Evolutionary conservation across 2,329 filamentous ascomycete species (phyloP).

Genomic region (Aaosphaeria pasadenensis): DNA sequence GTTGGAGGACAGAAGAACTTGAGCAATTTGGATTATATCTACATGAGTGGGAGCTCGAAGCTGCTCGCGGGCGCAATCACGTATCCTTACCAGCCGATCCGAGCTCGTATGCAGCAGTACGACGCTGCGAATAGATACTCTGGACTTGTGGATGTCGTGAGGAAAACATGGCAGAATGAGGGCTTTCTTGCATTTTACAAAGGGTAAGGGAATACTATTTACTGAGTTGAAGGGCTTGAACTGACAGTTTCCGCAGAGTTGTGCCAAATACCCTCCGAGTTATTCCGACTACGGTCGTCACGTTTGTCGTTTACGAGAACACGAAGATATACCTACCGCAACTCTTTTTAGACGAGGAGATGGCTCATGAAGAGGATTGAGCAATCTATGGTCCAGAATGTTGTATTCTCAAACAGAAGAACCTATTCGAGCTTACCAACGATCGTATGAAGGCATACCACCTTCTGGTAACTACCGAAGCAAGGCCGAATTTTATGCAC

Average conservation of each 20-base stretch:
- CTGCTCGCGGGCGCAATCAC: slow-evolving; percentile 84
- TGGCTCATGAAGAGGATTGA: slow-evolving; percentile 32
- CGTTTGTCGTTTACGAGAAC: slow-evolving; percentile 96
- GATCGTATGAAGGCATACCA: too few relatives aligned
- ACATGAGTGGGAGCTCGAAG: slow-evolving; percentile 77
- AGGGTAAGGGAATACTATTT: slow-evolving; percentile 47
- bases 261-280: slow-evolving; percentile 87
- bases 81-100: slow-evolving; percentile 92
- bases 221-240: neutral
- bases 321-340: slow-evolving; percentile 67
- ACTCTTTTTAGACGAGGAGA: slow-evolving; percentile 33
- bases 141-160: slow-evolving; percentile 67
- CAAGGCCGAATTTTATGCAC: too few relatives aligned
- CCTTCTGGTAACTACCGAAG: too few relatives aligned
- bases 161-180: slow-evolving; percentile 74
- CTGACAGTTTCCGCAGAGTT: slow-evolving; percentile 42
- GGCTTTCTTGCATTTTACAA: slow-evolving; percentile 85
- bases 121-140: slow-evolving; percentile 73
- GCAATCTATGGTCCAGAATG: neutral
- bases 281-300: slow-evolving; percentile 92
- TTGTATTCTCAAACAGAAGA: too few relatives aligned
- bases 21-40: slow-evolving; percentile 73
- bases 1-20: slow-evolving; percentile 45
- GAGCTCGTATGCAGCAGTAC: slow-evolving; percentile 86
- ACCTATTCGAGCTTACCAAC: too few relatives aligned